phyloP scores from a whole-genome alignment of 1,284 basidiomycete species.

The Agaricales sp. region DNA sequence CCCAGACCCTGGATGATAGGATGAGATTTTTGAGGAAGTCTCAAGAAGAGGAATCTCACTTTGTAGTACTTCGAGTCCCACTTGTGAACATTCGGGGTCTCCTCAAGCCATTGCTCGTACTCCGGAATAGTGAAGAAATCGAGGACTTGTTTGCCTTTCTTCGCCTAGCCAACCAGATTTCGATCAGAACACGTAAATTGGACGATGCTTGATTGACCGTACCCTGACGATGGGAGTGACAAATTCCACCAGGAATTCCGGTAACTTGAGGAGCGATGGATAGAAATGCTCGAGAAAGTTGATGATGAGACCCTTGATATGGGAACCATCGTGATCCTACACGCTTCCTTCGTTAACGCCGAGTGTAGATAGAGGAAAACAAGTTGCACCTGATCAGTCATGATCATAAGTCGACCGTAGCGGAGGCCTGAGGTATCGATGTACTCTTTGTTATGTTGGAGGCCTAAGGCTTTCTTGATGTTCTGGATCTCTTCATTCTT shows the following conservation, averaged over 20 bases:
- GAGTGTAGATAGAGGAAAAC: neutral
- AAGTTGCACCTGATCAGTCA: constrained; percentile 89
- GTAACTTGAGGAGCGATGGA: constrained; percentile 87
- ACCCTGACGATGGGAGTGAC: constrained; percentile 98
- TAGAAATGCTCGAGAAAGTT: constrained; percentile 98
- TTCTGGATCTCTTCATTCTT: constrained; percentile 97
- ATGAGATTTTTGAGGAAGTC: constrained; percentile 3
- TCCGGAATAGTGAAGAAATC: constrained; percentile 98
- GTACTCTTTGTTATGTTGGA: constrained; percentile 93
- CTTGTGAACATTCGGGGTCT: constrained; percentile 69
- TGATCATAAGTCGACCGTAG: constrained; percentile 97
- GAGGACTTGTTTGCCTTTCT: constrained; percentile 72
- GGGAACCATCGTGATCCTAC: constrained; percentile 98
- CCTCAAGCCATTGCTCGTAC: constrained; percentile 88
- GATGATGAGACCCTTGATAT: constrained; percentile 98
- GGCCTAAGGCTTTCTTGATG: constrained; percentile 96
- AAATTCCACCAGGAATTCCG: constrained; percentile 95
- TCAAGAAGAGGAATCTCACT: constrained; percentile 35
- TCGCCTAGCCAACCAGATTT: no score
- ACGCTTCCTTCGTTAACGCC: constrained; percentile 10
- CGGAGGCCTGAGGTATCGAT: constrained; percentile 63
- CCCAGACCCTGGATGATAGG: constrained; percentile 73
- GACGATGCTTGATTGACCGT: constrained; percentile 20
- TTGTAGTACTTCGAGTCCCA: constrained; percentile 98
- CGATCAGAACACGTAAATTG: constrained; percentile 1